Conservation (phyloP, 2,329 filamentous ascomycete genomes). For the Alternaria consortialis region DNA sequence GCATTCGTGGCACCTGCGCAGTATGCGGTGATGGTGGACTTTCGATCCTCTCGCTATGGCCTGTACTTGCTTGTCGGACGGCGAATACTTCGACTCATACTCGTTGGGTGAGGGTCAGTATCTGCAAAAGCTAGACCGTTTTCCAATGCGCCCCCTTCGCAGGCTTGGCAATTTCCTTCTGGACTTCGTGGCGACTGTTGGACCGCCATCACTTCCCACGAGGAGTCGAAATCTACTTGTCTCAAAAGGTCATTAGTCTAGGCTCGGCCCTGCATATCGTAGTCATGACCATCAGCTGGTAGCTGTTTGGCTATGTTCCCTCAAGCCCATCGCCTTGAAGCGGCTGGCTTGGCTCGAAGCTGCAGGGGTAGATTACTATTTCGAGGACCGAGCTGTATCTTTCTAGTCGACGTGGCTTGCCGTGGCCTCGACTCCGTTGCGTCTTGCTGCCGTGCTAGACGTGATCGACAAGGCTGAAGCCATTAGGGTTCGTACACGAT, state of each 20-base stretch:
- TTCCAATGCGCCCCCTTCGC: background rate
- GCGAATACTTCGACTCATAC: background rate
- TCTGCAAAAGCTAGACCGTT: background rate
- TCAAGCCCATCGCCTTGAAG: background rate
- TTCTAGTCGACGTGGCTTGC: slow-evolving; percentile 7
- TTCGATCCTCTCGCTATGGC: background rate
- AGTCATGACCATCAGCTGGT: background rate
- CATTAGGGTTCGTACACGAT: background rate
- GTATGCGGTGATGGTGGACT: background rate
- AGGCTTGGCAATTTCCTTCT: slow-evolving; percentile 1
- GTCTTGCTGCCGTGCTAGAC: background rate
- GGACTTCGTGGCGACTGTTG: background rate
- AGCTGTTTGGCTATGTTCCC: slow-evolving; percentile 6
- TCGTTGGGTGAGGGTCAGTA: background rate
- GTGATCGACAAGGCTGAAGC: background rate
- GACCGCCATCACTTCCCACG: background rate
- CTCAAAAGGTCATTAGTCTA: background rate
- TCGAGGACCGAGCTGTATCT: background rate
- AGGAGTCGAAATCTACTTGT: background rate
- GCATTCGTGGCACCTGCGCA: background rate
- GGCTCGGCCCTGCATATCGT: background rate
- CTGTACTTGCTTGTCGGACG: slow-evolving; percentile 1
- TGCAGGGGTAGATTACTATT: slow-evolving; percentile 10
- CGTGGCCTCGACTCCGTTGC: background rate
- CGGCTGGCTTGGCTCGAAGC: background rate